Base-by-base conservation (phyloP, 2,329 filamentous ascomycete genomes). In the Trichoderma endophyticum region DNA sequence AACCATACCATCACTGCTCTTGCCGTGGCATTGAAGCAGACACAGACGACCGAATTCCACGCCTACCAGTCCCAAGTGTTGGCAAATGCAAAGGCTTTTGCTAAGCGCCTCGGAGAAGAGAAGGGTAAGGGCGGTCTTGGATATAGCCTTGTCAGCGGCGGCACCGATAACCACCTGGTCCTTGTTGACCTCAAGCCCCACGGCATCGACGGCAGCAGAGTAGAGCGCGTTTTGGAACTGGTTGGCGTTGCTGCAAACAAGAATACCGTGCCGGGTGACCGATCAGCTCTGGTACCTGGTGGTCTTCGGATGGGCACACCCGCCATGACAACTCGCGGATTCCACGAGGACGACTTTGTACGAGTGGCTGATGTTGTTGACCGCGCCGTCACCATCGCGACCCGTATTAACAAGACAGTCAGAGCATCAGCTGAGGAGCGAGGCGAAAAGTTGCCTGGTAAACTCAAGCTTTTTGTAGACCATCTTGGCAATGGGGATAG, bases 1-100 rank as follows among this genome's bases (percentile, higher is more conserved):
- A 99, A 99, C 86, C 96, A 99, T 86, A 99, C 96, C 77, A 99
- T 99, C 82, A 97, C 96, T 43, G 96, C 96, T 59, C 87, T 99
- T 32, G 91, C 96, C 24, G 96, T 99, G 63, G 96, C 96, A 14
- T 88, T 99, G 73, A 97, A 97, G 85, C 96, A 99, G 84, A 94
- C 94, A 3, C 93, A 95, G 80, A 90, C 90, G 6, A 89, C 92
- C 63, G 95, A 97, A 80, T 99, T 99, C 87, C 93, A 92, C 81
- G 88, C 92, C 70, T 99, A 99, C 84, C 96, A 99, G 84, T 86
- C 93, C 78, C 91, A 93, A 79, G 95, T 98, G 70, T 87, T 98
- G 72, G 88, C 91, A 82, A 99, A 99, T 81, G 93, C 96, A 65
- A 94, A 97, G 83, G 91, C 95, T 4, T 91, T 98, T 61, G 94